Conservation (phyloP, 2,329 filamentous ascomycete genomes). For the Alternaria arborescens region DNA sequence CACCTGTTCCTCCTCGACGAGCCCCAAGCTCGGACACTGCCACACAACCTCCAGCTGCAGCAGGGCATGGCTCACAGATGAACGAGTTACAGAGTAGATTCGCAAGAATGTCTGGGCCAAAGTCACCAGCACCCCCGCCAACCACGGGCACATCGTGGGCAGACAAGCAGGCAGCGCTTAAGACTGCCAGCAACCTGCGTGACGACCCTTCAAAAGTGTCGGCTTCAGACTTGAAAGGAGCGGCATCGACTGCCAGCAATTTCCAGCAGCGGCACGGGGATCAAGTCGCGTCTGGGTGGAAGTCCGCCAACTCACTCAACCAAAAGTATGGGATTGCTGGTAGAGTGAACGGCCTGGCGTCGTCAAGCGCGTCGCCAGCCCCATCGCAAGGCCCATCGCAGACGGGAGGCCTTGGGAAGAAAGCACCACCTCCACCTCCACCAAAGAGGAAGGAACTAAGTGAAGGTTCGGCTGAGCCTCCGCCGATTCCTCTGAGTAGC, state of each 20-base stretch:
- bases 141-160: conserved; percentile 68
- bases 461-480: conserved; percentile 54
- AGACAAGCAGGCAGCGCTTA: conserved; percentile 68
- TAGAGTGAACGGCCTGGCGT: conserved; percentile 56
- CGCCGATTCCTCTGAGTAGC: conserved; percentile 65
- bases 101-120: conserved; percentile 49
- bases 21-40: conserved; percentile 25
- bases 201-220: conserved; percentile 70
- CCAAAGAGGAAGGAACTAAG: conserved; percentile 63
- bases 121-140: conserved; percentile 41
- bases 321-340: conserved; percentile 68
- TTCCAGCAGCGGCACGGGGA: conserved; percentile 76
- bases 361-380: conserved; percentile 32
- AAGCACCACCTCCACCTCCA: conserved; percentile 66
- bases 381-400: conserved; percentile 34
- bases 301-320: conserved; percentile 65
- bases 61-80: conserved; percentile 58
- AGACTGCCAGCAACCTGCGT: conserved; percentile 67
- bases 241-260: conserved; percentile 70
- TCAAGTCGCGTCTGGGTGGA: conserved; percentile 68
- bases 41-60: conserved; percentile 24
- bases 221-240: conserved; percentile 64
- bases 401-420: conserved; percentile 56
- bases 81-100: conserved; percentile 75
- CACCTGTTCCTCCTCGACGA: conserved; percentile 40